Evolutionary conservation across 495 filamentous ascomycete genomes (phyloP).

Genomic region (Parathielavia appendiculata): DNA sequence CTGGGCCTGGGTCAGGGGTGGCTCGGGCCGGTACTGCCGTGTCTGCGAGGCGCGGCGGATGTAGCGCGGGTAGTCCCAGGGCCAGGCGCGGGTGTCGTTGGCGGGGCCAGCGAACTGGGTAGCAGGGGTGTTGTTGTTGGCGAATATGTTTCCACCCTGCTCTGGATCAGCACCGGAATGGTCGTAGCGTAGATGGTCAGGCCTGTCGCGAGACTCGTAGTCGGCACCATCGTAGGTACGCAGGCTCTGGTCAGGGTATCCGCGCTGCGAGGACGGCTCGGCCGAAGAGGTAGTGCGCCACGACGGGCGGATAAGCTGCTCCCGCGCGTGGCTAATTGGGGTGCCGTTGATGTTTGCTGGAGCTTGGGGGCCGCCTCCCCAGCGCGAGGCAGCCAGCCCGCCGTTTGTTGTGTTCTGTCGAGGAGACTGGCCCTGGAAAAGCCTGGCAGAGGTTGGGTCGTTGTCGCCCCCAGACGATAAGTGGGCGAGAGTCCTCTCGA

Average conservation of each 20-base stretch:
- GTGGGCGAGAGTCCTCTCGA: too few relatives aligned
- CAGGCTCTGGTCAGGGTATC: not conserved
- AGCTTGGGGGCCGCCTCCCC: not conserved
- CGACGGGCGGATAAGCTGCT: not conserved
- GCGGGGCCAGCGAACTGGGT: too few relatives aligned
- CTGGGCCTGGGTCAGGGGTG: not conserved
- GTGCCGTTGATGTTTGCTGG: not conserved
- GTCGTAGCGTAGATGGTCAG: not conserved
- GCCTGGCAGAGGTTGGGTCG: too few relatives aligned
- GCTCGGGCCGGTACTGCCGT: not conserved
- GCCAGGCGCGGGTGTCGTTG: not conserved
- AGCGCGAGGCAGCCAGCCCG: slow-evolving; percentile 3
- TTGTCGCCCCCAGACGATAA: too few relatives aligned
- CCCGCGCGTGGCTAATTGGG: not conserved
- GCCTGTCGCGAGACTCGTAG: not conserved
- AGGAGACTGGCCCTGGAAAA: not conserved
- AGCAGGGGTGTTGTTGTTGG: not conserved
- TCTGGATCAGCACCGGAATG: not conserved
- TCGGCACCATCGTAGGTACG: slow-evolving; percentile 1
- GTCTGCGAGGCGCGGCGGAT: not conserved
- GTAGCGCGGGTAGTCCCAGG: slow-evolving; percentile 7
- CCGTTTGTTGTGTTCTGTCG: not conserved
- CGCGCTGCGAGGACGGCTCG: not conserved
- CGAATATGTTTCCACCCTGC: not conserved
- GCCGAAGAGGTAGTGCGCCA: not conserved